These are phyloP conservation scores for Candida dendrica DNA, from an alignment of 805 yeast species.

Conservation along the genomic window DNA sequence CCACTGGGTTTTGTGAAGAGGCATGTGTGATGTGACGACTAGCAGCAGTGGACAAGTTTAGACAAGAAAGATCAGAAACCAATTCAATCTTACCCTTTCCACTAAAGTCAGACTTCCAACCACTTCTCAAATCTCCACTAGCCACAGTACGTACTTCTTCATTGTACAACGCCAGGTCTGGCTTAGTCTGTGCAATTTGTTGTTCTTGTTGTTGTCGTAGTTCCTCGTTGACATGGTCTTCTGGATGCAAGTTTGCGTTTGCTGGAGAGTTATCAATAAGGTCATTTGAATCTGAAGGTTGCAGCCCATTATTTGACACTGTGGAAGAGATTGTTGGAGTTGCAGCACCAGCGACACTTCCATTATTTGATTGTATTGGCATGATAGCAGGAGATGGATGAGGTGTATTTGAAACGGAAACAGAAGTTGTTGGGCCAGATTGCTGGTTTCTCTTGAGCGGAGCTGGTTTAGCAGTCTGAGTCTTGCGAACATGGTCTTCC, in stretches of 20 bases:
- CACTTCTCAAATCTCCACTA: conserved; percentile 76
- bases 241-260: conserved; percentile 17
- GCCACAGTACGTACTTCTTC: conserved; percentile 73
- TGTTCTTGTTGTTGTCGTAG: conserved; percentile 18
- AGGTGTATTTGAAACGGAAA: conserved; percentile 24
- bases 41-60: conserved; percentile 48
- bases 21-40: conserved; percentile 36
- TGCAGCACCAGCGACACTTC: background rate
- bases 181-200: conserved; percentile 22
- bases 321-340: conserved; percentile 1
- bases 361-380: conserved; percentile 11
- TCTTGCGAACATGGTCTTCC: conserved; percentile 34
- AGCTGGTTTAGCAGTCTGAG: conserved; percentile 10
- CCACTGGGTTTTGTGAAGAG: conserved; percentile 33
- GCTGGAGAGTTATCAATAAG: conserved; percentile 2
- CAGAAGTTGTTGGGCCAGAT: conserved; percentile 30
- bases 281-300: conserved; percentile 4
- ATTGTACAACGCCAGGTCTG: conserved; percentile 39
- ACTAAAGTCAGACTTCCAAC: conserved; percentile 92
- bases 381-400: conserved; percentile 6
- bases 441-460: conserved; percentile 30
- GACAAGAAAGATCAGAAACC: conserved; percentile 61
- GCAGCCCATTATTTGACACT: background rate
- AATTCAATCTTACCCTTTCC: conserved; percentile 75
- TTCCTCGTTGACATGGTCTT: conserved; percentile 26